phyloP scores from a whole-genome alignment of 31 red algal species.

The Odonthalia washingtoniensis region DNA sequence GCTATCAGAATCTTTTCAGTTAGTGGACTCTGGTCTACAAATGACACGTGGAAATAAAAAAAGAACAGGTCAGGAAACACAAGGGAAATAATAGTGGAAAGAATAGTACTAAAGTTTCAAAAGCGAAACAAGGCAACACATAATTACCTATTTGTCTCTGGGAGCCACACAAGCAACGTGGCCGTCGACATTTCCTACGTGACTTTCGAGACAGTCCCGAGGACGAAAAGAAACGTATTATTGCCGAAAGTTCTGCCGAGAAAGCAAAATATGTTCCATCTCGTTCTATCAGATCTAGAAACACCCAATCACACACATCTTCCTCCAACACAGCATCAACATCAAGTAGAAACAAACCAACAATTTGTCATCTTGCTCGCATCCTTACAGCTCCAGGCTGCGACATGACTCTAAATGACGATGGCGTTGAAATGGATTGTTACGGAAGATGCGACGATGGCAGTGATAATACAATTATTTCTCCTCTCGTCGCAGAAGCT shows the following conservation, averaged over 20 bases:
- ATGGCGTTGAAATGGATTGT: too few species aligned
- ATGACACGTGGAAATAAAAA: background rate
- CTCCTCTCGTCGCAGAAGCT: background rate
- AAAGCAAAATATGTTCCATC: background rate
- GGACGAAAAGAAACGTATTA: background rate
- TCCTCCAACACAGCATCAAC: background rate
- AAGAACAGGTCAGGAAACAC: background rate
- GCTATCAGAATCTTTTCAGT: background rate
- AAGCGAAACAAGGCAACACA: background rate
- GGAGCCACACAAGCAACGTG: background rate
- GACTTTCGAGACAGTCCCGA: background rate
- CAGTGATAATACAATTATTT: background rate
- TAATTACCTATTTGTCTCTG: background rate
- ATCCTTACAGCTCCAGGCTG: background rate
- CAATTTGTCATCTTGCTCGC: background rate
- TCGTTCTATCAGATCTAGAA: background rate
- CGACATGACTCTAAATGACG: too few species aligned
- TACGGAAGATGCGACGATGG: background rate
- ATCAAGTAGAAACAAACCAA: background rate
- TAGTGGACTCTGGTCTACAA: background rate
- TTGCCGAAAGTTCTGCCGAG: background rate
- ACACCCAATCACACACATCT: background rate
- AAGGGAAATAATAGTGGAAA: background rate
- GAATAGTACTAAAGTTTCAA: background rate
- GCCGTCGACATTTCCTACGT: conserved; percentile 5